Evolutionary conservation across 495 filamentous ascomycete genomes (phyloP).

Genomic region (Friedmanniomyces endolithicus): DNA sequence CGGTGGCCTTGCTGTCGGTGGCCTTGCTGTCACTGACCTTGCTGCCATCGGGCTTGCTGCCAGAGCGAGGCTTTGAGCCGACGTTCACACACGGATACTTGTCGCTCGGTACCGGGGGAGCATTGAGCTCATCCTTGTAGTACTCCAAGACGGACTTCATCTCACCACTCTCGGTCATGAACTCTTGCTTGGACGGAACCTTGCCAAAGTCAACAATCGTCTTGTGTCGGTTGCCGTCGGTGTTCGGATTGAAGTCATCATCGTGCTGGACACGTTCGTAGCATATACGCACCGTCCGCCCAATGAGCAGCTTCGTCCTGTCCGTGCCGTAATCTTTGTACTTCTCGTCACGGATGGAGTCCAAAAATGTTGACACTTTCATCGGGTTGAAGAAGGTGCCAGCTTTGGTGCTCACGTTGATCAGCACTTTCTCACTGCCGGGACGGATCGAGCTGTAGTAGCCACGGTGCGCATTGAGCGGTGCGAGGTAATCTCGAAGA

Average conservation of each 20-base stretch:
- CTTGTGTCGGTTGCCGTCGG: neutral
- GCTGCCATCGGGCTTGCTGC: neutral
- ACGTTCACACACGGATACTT: neutral
- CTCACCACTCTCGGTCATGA: neutral
- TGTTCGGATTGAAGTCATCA: neutral
- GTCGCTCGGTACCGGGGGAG: neutral
- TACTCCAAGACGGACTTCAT: neutral
- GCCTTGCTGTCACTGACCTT: no score
- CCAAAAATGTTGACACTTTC: neutral
- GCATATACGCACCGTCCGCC: neutral
- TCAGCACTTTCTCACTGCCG: neutral
- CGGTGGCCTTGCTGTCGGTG: neutral
- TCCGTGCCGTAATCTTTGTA: neutral
- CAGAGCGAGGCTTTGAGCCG: neutral
- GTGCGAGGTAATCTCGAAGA: neutral
- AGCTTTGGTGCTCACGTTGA: slow-evolving; percentile 1
- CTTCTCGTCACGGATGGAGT: neutral
- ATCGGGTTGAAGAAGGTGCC: neutral
- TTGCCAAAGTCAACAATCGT: neutral
- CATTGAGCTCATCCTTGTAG: neutral
- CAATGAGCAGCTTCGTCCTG: neutral
- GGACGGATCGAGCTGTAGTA: slow-evolving; percentile 1
- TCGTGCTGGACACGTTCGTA: neutral
- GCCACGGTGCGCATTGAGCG: neutral
- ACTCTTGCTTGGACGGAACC: neutral